Evolutionary conservation across 805 yeast species (phyloP).

Genomic region (Saturnispora halmiae): DNA sequence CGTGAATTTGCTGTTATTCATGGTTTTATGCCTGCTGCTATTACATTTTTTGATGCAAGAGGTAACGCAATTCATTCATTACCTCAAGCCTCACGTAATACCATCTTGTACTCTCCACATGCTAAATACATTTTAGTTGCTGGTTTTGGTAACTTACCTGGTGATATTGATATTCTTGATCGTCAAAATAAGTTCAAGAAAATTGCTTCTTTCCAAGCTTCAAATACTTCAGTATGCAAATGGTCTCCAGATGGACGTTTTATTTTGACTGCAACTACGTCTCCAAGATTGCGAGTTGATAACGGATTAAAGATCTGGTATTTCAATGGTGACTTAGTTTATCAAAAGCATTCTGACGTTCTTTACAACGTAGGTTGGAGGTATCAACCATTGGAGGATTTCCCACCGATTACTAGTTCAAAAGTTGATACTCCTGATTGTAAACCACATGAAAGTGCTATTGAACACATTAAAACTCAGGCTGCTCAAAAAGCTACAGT

Average conservation of each 20-base stretch:
- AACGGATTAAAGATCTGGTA: slow-evolving; percentile 94
- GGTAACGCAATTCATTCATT: slow-evolving; percentile 79
- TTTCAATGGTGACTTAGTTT: slow-evolving; percentile 73
- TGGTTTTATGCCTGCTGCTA: slow-evolving; percentile 96
- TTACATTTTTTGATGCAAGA: slow-evolving; percentile 88
- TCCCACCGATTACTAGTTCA: slow-evolving; percentile 43
- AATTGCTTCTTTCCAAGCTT: slow-evolving; percentile 75
- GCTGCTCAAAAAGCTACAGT: slow-evolving; percentile 19
- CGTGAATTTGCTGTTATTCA: slow-evolving; percentile 95
- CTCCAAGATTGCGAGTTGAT: slow-evolving; percentile 95
- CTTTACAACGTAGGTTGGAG: slow-evolving; percentile 80
- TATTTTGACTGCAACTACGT: slow-evolving; percentile 89
- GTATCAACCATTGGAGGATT: slow-evolving; percentile 46
- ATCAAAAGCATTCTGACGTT: slow-evolving; percentile 71
- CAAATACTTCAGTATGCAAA: slow-evolving; percentile 92
- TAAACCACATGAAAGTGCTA: slow-evolving; percentile 68
- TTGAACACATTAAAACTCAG: slow-evolving; percentile 41
- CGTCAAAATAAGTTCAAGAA: slow-evolving; percentile 77
- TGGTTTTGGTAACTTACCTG: slow-evolving; percentile 97
- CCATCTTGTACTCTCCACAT: slow-evolving; percentile 87
- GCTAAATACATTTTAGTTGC: slow-evolving; percentile 87
- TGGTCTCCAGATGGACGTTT: slow-evolving; percentile 98
- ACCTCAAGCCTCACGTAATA: slow-evolving; percentile 83
- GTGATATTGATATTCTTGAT: slow-evolving; percentile 90
- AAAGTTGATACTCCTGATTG: slow-evolving; percentile 35